Evolutionary conservation across 164 flowering plant genomes (phyloP).

Genomic region (Echeveria elegans): DNA sequence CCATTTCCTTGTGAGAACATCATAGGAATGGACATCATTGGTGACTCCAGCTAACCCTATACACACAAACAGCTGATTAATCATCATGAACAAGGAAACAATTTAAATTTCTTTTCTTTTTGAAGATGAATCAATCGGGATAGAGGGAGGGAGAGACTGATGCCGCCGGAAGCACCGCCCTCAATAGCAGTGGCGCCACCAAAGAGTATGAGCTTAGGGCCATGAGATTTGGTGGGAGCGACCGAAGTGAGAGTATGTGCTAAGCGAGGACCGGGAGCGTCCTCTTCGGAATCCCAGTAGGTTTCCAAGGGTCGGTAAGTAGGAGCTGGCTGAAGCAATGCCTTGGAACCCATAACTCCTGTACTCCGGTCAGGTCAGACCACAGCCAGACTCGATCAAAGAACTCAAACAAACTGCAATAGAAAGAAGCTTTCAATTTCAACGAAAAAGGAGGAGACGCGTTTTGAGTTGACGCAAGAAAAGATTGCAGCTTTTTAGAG

Average conservation of each 20-base stretch:
- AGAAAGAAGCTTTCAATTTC: too few species aligned
- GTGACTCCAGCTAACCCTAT: slow-evolving; percentile 89
- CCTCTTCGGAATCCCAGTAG: neutral
- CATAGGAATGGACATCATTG: slow-evolving; percentile 79
- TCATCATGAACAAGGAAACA: too few species aligned
- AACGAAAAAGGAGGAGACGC: too few species aligned
- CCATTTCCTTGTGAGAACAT: slow-evolving; percentile 87
- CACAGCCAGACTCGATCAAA: too few species aligned
- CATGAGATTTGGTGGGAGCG: neutral
- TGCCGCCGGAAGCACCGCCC: neutral
- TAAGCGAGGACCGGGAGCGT: neutral
- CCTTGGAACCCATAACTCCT: neutral
- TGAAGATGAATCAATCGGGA: too few species aligned
- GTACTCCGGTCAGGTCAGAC: too few species aligned
- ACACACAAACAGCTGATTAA: neutral
- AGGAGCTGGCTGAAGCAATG: neutral
- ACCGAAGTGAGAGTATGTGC: neutral
- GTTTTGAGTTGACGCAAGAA: too few species aligned
- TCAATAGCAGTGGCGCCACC: neutral
- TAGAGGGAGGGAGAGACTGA: too few species aligned
- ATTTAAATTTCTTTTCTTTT: too few species aligned
- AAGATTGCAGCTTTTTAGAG: too few species aligned
- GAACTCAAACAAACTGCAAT: too few species aligned
- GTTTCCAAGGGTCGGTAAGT: neutral
- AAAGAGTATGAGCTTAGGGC: neutral